Conservation (phyloP, 306 rosid genomes). For the Medicago ruthenica region DNA sequence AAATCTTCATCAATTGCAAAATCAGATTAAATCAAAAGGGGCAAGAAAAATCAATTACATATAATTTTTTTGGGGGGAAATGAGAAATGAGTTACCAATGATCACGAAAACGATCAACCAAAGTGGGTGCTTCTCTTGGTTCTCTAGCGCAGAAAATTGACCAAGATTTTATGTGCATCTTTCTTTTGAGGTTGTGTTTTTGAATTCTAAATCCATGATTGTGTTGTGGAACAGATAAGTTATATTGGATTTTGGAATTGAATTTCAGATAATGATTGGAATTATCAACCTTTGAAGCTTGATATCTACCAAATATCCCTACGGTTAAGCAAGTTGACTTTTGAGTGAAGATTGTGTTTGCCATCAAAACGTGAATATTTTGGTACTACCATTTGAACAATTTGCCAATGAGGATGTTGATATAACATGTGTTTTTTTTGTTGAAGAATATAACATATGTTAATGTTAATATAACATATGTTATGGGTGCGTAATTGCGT, state of each 20-base stretch:
- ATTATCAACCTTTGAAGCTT: conserved; percentile 32
- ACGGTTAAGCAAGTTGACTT: background rate
- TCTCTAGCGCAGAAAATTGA: conserved; percentile 12
- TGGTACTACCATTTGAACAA: background rate
- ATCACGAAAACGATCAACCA: conserved; percentile 17
- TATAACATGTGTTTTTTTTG: too few relatives aligned
- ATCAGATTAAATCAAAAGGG: background rate
- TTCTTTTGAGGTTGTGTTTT: background rate
- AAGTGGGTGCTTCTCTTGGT: conserved; percentile 47
- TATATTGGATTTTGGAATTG: conserved; percentile 36
- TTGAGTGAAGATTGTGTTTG: conserved; percentile 31
- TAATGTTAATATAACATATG: too few relatives aligned
- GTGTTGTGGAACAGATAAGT: conserved; percentile 22
- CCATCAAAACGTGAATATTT: conserved; percentile 18
- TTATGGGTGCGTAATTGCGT: background rate
- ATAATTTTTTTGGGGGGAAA: too few relatives aligned
- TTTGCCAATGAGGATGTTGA: background rate
- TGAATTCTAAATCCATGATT: conserved; percentile 43
- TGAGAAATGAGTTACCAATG: conserved; percentile 25
- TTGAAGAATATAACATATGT: too few relatives aligned
- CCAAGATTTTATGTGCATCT: background rate
- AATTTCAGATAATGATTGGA: conserved; percentile 22
- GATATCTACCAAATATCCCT: background rate
- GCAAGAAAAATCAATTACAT: background rate
- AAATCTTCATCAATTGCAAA: background rate